These are phyloP conservation scores for maize (Zea mays) DNA, from an alignment of 176 grass and related monocot genomes.

Conservation along the genomic window DNA sequence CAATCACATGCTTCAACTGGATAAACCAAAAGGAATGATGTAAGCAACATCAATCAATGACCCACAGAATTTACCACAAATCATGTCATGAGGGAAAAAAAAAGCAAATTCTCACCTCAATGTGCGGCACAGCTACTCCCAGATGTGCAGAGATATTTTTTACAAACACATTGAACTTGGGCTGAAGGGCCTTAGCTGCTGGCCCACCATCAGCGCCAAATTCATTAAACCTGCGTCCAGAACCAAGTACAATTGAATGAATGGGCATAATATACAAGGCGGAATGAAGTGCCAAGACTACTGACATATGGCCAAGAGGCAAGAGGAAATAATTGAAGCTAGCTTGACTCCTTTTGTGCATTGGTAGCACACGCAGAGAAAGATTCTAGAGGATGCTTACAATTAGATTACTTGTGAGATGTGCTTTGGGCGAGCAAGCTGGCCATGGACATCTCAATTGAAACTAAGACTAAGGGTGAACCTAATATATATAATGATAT, in stretches of 20 bases:
- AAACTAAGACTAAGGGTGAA: not conserved
- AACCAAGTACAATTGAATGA: no score
- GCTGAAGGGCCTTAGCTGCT: conserved; percentile 71
- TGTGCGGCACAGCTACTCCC: conserved; percentile 63
- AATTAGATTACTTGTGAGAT: not conserved
- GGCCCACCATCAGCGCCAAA: conserved; percentile 85
- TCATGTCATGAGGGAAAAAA: not conserved
- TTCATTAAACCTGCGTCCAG: conserved; percentile 67
- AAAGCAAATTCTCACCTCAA: conserved; percentile 53
- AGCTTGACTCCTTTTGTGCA: not conserved
- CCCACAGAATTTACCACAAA: not conserved
- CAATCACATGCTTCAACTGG: conserved; percentile 81
- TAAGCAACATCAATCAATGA: conserved; percentile 22
- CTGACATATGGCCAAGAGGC: not conserved
- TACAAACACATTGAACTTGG: conserved; percentile 64
- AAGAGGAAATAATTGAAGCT: not conserved
- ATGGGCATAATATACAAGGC: no score
- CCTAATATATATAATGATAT: not conserved
- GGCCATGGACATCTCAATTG: not conserved
- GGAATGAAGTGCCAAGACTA: not conserved
- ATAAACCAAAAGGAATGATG: conserved; percentile 30
- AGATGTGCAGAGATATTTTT: conserved; percentile 62
- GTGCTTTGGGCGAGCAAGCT: not conserved
- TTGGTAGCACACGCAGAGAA: not conserved
- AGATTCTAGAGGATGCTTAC: not conserved